Base-by-base conservation (phyloP, 1,139 yeast genomes). In the Magnusiomyces fungicola region DNA sequence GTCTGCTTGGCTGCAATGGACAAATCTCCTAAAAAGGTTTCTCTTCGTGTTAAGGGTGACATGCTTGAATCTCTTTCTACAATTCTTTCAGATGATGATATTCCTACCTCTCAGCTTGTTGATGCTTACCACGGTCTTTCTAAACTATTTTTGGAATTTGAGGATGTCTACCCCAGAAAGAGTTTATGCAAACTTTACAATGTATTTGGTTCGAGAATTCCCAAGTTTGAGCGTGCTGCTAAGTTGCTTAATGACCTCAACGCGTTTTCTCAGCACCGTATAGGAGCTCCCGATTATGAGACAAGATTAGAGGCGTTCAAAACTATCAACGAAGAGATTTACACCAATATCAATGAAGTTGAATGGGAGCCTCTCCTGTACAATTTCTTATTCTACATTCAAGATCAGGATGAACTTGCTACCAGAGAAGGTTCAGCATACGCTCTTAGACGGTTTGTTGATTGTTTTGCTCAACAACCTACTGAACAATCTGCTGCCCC, bases 331-430 rank as follows among this genome's bases (percentile, higher is more conserved):
- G 95, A 87, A 55, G 65, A 63, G 0, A 41, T 56, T 5, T 86
- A 75, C 61, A 16, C 48, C 1, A 54, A 63, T 0, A 66, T 85
- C 14, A 63, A 76, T 0, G 69, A 79, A 0, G 53, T 66, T 2
- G 89, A 88, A 59, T 94, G 98, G 98, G 60, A 78, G 7, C 97
- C 97, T 2, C 61, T 94, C 2, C 54, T 92, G 36, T 76, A 83
- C 62, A 78, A 81, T 53, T 74, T 80, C 53, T 71, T 92, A 41
- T 89, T 70, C 61, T 86, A 78, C 63, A 76, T 92, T 52, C 81
- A 81, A 53, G 95, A 88, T 60, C 82, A 80, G 34, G 82, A 79
- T 22, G 99, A 92, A 63, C 72, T 85, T 52, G 83, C 96, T 0
- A 70, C 92, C 49, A 75, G 97, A 65, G 77, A 87, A 0, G 88